Percentiles rank a stretch among this genome's conserved stretches.
Conservation (phyloP, 2,329 filamentous ascomycete genomes). For the Trichophyton mentagrophytes region DNA sequence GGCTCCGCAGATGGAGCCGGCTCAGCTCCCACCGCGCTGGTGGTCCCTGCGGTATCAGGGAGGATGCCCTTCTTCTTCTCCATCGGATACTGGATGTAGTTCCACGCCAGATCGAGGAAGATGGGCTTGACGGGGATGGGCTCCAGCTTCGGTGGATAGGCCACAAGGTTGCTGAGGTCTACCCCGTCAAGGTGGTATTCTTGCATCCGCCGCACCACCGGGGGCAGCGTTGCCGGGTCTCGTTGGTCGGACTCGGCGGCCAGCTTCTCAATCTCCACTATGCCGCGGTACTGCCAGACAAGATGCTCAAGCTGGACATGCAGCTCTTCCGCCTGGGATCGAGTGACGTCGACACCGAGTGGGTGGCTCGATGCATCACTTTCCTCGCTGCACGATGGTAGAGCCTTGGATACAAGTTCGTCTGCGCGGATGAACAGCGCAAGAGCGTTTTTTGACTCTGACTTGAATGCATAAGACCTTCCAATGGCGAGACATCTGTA, state of each 20-base stretch:
- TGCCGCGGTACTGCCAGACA: conserved; percentile 66
- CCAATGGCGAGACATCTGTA: conserved; percentile 67
- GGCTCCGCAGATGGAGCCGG: conserved; percentile 18
- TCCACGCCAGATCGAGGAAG: conserved; percentile 94
- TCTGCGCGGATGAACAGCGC: conserved; percentile 66
- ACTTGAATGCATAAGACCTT: conserved; percentile 65
- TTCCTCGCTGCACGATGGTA: conserved; percentile 22
- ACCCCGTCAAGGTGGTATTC: conserved; percentile 60
- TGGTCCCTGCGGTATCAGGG: conserved; percentile 15
- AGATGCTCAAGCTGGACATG: conserved; percentile 53
- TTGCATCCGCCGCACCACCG: conserved; percentile 61
- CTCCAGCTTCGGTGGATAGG: conserved; percentile 72
- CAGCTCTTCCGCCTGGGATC: conserved; percentile 47
- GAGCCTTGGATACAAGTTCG: conserved; percentile 45
- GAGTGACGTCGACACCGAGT: conserved; percentile 55
- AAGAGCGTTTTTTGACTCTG: conserved; percentile 64
- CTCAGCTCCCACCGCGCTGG: conserved; percentile 1
- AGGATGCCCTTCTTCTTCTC: conserved; percentile 26
- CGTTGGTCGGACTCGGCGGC: conserved; percentile 36
- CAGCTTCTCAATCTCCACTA: conserved; percentile 68
- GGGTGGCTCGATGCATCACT: conserved; percentile 34
- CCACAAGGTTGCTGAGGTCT: conserved; percentile 68
- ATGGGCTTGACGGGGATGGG: conserved; percentile 84
- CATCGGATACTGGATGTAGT: conserved; percentile 85
- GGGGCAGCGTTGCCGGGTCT: conserved; percentile 34